Evolutionary conservation across 2,329 filamentous ascomycete species (phyloP), one percentile per base, ranked within the genome.

Genomic region (Thelonectria rubi): DNA sequence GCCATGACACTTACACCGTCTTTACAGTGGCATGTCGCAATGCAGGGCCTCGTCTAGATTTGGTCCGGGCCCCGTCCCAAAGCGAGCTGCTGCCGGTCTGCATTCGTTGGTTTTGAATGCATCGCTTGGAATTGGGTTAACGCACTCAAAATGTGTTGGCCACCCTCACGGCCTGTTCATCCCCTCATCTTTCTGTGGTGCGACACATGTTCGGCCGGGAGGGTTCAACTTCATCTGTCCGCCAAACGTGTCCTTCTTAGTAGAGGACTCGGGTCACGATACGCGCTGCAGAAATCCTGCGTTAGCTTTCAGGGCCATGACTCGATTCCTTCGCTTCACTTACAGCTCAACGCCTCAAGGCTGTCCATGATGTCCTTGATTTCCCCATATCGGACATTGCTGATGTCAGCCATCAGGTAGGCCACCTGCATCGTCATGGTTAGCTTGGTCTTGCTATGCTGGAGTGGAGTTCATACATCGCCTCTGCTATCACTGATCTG

Each of bases 391-490:
- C 91, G 88, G 70, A 98, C 93, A 65, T 91, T 88, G 80, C 93
- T 97, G 72, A 99, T 91, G 81, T 99, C 95, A 8, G 95, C 95
- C 94, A 99, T 97, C 65, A 99, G 83, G 76, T 99, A 99, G 18
- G 95, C 95, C 67, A 95, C 86, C 84, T 90, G 69, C 9, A 2
- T 12, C 18, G 47, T 10, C 20, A 15, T 20, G 17, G 21, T 58
- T 26, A 52, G 43, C 46, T 42, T 43, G 8, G 14, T 49, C 21
- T 5, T 18, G 6, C 21, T 9, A 17, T 26, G 3, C 9, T 30
- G 2, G n/a, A 49, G n/a, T 8, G 18, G 2, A 21, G 30, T 40
- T 69, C 85, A 67, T 79, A 92, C 90, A 76, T 98, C 94, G 69
- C 93, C 94, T 81, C 90, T 91, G 79, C 91, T 97, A 77, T 98